Evolutionary conservation across 139 green algal species (phyloP).

Genomic region (Micractinium sp.): DNA sequence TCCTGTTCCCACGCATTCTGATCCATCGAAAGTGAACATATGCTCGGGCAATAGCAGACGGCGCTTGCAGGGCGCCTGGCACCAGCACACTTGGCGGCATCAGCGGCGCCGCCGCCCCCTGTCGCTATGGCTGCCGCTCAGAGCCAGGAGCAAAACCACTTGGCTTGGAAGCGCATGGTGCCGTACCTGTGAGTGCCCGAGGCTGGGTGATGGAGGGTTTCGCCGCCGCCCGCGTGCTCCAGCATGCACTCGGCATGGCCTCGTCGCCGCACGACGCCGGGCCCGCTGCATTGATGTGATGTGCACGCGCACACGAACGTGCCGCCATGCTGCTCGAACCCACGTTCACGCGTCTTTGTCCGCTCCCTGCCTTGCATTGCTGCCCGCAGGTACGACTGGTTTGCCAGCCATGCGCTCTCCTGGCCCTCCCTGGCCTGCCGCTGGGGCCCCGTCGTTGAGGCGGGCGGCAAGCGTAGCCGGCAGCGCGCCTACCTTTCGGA

Average conservation of each 20-base stretch:
- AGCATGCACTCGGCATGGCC: neutral
- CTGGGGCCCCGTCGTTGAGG: constrained; percentile 79
- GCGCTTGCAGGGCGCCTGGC: neutral
- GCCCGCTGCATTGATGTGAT: neutral
- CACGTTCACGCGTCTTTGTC: neutral
- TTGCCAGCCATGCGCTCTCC: constrained; percentile 80
- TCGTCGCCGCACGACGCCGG: neutral
- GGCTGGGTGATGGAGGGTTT: neutral
- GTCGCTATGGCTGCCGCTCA: neutral
- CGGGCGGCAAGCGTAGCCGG: constrained; percentile 62
- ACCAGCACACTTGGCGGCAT: neutral
- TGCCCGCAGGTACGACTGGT: constrained; percentile 81
- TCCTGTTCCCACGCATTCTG: too few relatives aligned
- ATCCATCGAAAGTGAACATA: too few relatives aligned
- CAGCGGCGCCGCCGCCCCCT: neutral
- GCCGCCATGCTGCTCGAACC: neutral
- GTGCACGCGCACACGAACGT: neutral
- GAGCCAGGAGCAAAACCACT: constrained; percentile 27
- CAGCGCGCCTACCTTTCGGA: constrained; percentile 90
- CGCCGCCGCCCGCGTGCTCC: too few relatives aligned
- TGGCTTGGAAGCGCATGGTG: constrained; percentile 44
- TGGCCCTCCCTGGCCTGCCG: constrained; percentile 91
- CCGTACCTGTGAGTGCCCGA: constrained; percentile 37
- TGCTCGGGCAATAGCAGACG: neutral
- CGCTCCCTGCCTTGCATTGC: neutral